A percentile compares a stretch with the other conserved stretches of the same genome.
phyloP scores from a whole-genome alignment of 345 rosid species.

The Syzygium jambos region DNA sequence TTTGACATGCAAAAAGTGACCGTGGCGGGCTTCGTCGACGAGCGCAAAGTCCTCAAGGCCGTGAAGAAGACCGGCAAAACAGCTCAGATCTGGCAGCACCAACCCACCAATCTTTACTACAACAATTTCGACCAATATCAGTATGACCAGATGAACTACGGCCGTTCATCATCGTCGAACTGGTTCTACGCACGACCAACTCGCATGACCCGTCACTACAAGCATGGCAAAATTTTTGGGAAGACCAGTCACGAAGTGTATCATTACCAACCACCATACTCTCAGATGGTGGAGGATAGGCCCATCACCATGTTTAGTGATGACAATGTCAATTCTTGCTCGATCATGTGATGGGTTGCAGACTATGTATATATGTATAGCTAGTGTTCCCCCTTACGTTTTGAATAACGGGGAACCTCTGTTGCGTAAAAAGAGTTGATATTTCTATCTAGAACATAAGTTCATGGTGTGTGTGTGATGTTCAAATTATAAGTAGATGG shows the following conservation, averaged over 20 bases:
- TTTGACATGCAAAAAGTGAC: slow-evolving; percentile 6
- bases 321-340: slow-evolving; percentile 1
- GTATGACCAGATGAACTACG: neutral
- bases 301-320: slow-evolving; percentile 7
- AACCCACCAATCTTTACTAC: neutral
- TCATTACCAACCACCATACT: slow-evolving; percentile 3
- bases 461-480: neutral
- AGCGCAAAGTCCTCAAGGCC: slow-evolving; percentile 3
- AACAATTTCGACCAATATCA: neutral
- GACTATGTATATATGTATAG: neutral
- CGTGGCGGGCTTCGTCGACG: slow-evolving; percentile 4
- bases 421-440: neutral
- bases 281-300: slow-evolving; percentile 3
- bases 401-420: neutral
- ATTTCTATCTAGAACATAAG: neutral
- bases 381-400: neutral
- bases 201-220: neutral
- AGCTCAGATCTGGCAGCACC: slow-evolving; percentile 4
- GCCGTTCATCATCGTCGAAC: neutral
- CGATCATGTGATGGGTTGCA: slow-evolving; percentile 1
- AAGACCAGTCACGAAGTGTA: neutral
- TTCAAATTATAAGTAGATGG: neutral
- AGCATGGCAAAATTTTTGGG: neutral
- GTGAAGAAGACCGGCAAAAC: slow-evolving; percentile 4
- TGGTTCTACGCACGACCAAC: neutral